These are phyloP conservation scores for Pseudocercospora crystallina DNA, from an alignment of 2,329 filamentous ascomycete species.

Conservation along the genomic window DNA sequence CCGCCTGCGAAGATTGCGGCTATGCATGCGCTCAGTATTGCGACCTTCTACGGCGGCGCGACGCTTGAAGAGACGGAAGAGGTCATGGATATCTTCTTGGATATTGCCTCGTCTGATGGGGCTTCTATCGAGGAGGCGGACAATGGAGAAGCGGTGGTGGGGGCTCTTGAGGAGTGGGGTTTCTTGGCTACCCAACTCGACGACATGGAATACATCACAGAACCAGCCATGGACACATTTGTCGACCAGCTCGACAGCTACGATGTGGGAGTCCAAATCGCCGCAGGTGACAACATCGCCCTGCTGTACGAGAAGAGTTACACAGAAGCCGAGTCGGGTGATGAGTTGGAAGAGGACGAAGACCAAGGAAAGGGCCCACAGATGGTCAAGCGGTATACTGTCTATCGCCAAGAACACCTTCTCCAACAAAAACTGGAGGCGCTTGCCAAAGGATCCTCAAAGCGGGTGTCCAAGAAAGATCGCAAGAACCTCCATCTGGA, in stretches of 20 bases:
- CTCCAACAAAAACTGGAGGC: slow-evolving; percentile 59
- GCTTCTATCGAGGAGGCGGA: slow-evolving; percentile 70
- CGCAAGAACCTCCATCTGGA: slow-evolving; percentile 65
- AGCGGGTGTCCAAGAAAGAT: slow-evolving; percentile 65
- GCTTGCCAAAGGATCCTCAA: slow-evolving; percentile 61
- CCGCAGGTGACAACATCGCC: slow-evolving; percentile 77
- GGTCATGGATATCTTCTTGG: slow-evolving; percentile 71
- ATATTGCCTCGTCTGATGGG: slow-evolving; percentile 79
- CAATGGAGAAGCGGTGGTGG: slow-evolving; percentile 67
- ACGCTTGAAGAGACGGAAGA: slow-evolving; percentile 65
- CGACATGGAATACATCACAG: slow-evolving; percentile 69
- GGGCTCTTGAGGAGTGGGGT: slow-evolving; percentile 75
- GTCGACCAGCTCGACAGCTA: slow-evolving; percentile 80
- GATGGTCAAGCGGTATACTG: slow-evolving; percentile 64
- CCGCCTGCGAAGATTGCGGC: slow-evolving; percentile 65
- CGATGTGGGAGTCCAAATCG: slow-evolving; percentile 70
- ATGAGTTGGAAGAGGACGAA: slow-evolving; percentile 48
- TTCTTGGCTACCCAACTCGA: slow-evolving; percentile 76
- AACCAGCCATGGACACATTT: slow-evolving; percentile 74
- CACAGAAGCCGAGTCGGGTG: slow-evolving; percentile 58
- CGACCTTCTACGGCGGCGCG: slow-evolving; percentile 73
- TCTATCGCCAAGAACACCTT: slow-evolving; percentile 64
- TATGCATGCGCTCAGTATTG: slow-evolving; percentile 72
- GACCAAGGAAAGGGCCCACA: slow-evolving; percentile 41
- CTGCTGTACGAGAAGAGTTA: slow-evolving; percentile 75